phyloP scores from a whole-genome alignment of 371 early-diverging fungal species.

The Encephalitozoon hellem region DNA sequence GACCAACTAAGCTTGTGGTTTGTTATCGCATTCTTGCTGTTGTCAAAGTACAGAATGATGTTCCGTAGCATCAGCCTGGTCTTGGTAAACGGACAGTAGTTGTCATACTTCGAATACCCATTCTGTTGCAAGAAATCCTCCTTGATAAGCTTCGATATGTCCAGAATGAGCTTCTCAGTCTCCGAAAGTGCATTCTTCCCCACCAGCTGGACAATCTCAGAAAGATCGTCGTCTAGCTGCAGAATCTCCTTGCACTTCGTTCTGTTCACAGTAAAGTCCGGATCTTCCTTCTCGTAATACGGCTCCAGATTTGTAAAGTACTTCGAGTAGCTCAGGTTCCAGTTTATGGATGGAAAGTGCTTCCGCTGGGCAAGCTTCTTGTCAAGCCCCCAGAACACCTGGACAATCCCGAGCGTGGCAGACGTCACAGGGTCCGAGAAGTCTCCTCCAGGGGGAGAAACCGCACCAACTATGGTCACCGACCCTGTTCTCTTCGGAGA shows the following conservation, averaged over 20 bases:
- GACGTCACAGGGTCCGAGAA: conserved; percentile 98
- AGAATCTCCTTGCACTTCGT: conserved; percentile 91
- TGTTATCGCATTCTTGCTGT: conserved; percentile 64
- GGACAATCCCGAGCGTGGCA: conserved; percentile 94
- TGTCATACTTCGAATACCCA: conserved; percentile 96
- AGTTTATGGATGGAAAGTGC: conserved; percentile 99
- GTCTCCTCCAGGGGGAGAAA: conserved; percentile 97
- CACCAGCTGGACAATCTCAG: conserved; percentile 98
- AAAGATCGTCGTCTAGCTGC: conserved; percentile 92
- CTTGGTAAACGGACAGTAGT: conserved; percentile 97
- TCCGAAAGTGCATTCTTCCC: conserved; percentile 96
- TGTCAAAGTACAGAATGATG: conserved; percentile 87
- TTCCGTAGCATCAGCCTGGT: conserved; percentile 93
- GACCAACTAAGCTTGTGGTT: conserved; percentile 68
- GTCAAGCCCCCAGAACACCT: conserved; percentile 99
- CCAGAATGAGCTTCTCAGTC: conserved; percentile 93
- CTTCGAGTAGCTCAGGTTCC: conserved; percentile 95
- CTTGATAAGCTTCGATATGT: conserved; percentile 91
- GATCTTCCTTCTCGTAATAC: conserved; percentile 82
- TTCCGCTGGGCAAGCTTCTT: conserved; percentile 99
- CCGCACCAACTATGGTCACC: conserved; percentile 97
- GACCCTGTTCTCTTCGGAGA: conserved; percentile 83
- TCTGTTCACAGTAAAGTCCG: conserved; percentile 78
- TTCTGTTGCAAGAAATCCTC: conserved; percentile 99
- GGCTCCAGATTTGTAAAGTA: conserved; percentile 88